Base-by-base conservation (phyloP, 2,329 filamentous ascomycete genomes). In the Paecilomyces variotii region DNA sequence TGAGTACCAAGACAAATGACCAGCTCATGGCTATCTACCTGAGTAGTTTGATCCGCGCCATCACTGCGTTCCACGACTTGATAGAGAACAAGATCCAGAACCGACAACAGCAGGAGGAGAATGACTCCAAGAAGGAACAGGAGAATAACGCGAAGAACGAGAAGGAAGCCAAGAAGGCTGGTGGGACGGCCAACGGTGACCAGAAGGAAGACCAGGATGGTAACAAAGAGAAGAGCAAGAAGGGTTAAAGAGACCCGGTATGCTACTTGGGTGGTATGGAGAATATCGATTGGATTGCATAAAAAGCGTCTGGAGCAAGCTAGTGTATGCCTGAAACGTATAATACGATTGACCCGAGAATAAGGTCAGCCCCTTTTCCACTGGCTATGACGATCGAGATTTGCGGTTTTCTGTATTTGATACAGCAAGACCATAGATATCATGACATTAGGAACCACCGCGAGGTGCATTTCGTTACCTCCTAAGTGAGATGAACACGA, bases 21-120 rank as follows among this genome's bases (percentile, higher is more conserved):
- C 94, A 99, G 79, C 84, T 99, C 64, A 97, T 99, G 90, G 87
- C 92, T 56, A 97, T 99, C 74, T 99, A 99, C 77, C 82, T 99
- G 57, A 96, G 90, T 78, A 96, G 90, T 79, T 80, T 97, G 80
- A 97, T 99, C 77, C 85, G 94, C 61, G 94, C 94, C 59, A 99
- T 99, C 71, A 97, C 94, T 11, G 94, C 94, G 6, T 99, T 97
- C 87, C 94, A 99, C 75, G 94, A 99, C 73, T 79, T 99, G 66
- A 99, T 99, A 65, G 94, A 99, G 81, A 99, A 99, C 82, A 99
- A 99, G 84, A 97, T 97, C 66, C 93, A 97, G 80, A 99, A 99
- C 79, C 85, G 93, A 74, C 92, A 97, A 78, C 90, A 95, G 74
- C 89, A 95, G 70, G 94, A 97, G 72, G 94, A 99, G 71, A 93